Evolutionary conservation across 805 yeast genomes (phyloP), one percentile per base, ranked within the genome.

Genomic region (Metschnikowia lochheadii): DNA sequence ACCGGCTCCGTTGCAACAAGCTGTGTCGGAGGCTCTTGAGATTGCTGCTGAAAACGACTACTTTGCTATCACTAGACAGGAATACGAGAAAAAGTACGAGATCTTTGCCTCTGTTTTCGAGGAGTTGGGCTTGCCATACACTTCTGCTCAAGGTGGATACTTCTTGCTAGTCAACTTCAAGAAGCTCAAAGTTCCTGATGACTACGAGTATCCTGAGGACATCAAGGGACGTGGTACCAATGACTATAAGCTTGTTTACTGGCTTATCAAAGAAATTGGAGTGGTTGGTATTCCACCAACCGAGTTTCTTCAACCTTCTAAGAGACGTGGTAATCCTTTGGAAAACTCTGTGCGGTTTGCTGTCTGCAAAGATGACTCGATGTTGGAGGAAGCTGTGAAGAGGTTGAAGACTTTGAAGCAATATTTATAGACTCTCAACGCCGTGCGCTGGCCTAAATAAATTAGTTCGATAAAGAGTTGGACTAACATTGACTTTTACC

Each of bases 281-380:
- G 95, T 94, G 38, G 98, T 94, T 18, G 86, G 96, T 3, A 94
- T 94, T 56, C 99, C 99, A 10, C 98, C 98, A 29, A 86, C 96
- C n/a, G 98, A 92, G 68, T 94, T 94, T 63, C 82, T 88, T 61
- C 78, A 83, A 40, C 79, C 82, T 8, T 83, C 80, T 52, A 83
- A 86, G 56, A 67, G 75, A 58, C 53, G 54, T 18, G 90, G 87
- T 32, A 74, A 80, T 49, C 82, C 84, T 15, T 90, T 92, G 49
- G 96, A 91, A 64, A 84, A 88, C 59, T 81, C 89, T 64, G 73
- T 94, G 54, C 83, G 99, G 63, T 91, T 94, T 67, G 98, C 99
- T 14, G 95, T 94, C 17, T 94, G 99, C 77, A 94, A 94, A 72
- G 96, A 87, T 60, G 95, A 94, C 64, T 77, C 73, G 4, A 76